Conservation (phyloP, 2,329 filamentous ascomycete species). For the Cyphellophora europaea region DNA sequence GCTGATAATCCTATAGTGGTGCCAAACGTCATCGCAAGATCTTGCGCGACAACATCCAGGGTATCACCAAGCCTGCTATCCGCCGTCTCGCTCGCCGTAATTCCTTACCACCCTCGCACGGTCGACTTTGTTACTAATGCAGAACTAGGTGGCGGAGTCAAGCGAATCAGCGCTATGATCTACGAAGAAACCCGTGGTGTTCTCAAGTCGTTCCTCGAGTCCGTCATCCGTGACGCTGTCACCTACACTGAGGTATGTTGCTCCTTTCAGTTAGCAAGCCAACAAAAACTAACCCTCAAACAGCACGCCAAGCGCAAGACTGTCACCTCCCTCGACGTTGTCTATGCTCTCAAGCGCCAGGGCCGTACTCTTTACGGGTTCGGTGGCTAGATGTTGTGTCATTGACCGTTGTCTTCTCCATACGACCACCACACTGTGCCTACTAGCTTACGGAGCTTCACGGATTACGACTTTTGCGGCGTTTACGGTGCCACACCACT, state of each 20-base stretch:
- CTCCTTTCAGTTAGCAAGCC: too few species aligned
- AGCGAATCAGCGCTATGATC: constrained; percentile 95
- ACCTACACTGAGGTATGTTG: constrained; percentile 72
- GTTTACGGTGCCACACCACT: too few species aligned
- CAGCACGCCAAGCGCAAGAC: constrained; percentile 78
- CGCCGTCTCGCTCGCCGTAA: constrained; percentile 46
- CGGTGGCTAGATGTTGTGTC: constrained; percentile 63
- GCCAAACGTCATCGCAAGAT: constrained; percentile 48
- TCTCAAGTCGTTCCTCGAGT: constrained; percentile 67
- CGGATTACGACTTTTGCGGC: too few species aligned
- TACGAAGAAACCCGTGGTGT: constrained; percentile 72
- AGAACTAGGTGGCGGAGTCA: constrained; percentile 99
- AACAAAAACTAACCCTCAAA: too few species aligned
- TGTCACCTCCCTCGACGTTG: constrained; percentile 60
- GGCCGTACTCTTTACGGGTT: constrained; percentile 69
- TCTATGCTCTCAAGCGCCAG: constrained; percentile 61
- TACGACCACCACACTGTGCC: constrained; percentile 7
- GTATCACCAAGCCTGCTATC: constrained; percentile 46
- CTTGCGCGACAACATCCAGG: constrained; percentile 47
- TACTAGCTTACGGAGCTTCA: constrained; percentile 14
- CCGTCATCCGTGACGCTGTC: constrained; percentile 65
- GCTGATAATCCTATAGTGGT: constrained; percentile 19
- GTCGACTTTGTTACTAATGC: constrained; percentile 83
- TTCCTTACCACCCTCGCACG: constrained; percentile 45
- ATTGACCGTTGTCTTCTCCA: too few species aligned